Evolutionary conservation across 2,329 filamentous ascomycete species (phyloP).

Genomic region (Monilinia fructigena): DNA sequence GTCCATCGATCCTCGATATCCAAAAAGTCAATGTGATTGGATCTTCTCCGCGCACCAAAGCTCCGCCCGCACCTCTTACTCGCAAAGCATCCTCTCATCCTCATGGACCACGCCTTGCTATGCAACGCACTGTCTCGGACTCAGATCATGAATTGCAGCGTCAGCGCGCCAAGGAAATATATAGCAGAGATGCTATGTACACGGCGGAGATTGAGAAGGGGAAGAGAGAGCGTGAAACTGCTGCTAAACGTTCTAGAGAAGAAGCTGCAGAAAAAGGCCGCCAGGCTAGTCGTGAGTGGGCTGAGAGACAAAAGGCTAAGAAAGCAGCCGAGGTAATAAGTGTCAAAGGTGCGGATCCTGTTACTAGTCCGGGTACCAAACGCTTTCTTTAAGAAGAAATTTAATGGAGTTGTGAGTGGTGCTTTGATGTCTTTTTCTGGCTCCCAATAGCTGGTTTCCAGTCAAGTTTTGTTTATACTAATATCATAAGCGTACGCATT

Average conservation of each 20-base stretch:
- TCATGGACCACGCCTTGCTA: constrained; percentile 29
- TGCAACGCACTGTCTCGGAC: constrained; percentile 49
- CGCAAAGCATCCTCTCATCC: constrained; percentile 32
- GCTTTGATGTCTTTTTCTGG: neutral
- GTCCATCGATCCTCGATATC: constrained; percentile 40
- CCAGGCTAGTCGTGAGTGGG: constrained; percentile 60
- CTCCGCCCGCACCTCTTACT: constrained; percentile 24
- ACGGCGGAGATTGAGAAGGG: constrained; percentile 52
- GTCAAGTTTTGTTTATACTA: neutral
- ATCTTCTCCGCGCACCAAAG: constrained; percentile 36
- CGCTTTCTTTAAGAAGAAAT: constrained; percentile 27
- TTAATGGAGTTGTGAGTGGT: neutral
- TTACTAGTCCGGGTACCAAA: constrained; percentile 35
- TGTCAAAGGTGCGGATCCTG: constrained; percentile 26
- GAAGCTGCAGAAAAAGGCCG: constrained; percentile 62
- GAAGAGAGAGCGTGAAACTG: constrained; percentile 53
- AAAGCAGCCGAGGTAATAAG: constrained; percentile 29
- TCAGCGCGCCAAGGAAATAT: constrained; percentile 54
- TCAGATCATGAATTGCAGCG: constrained; percentile 54
- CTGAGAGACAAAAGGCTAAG: constrained; percentile 51
- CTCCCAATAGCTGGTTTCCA: neutral
- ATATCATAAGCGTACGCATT: neutral
- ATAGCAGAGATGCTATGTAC: constrained; percentile 51
- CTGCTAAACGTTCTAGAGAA: constrained; percentile 55
- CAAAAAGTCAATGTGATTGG: constrained; percentile 35